Percentiles rank a stretch among this genome's conserved stretches.
Evolutionary conservation across 2,329 filamentous ascomycete species (phyloP).

Genomic region (Aspergillus calidoustus): DNA sequence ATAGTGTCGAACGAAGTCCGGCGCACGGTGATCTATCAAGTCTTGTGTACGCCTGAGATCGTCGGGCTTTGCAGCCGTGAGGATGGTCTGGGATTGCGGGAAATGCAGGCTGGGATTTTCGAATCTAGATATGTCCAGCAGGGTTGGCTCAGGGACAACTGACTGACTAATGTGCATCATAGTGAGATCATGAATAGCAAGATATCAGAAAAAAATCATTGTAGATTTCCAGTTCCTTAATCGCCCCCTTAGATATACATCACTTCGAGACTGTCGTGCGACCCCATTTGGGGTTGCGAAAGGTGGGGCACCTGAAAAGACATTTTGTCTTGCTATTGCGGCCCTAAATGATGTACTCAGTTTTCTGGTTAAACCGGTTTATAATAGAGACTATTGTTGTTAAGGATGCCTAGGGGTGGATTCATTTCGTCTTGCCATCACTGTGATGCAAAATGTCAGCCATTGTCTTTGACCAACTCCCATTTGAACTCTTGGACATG

Average conservation of each 20-base stretch:
- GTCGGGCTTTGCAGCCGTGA: not conserved
- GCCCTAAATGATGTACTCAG: not conserved
- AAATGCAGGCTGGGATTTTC: conserved; percentile 4
- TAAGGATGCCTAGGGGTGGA: not conserved
- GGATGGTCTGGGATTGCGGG: conserved; percentile 1
- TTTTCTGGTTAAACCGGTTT: not conserved
- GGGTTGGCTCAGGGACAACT: not conserved
- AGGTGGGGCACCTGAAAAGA: not conserved
- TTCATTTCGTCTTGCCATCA: not conserved
- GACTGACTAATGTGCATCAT: not conserved
- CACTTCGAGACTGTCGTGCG: not conserved
- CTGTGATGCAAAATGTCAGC: not conserved
- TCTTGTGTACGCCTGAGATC: not conserved
- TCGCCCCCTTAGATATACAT: not conserved
- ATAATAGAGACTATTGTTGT: not conserved
- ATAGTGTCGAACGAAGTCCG: not conserved
- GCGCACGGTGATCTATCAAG: not conserved
- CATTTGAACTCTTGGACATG: not conserved
- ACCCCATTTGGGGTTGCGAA: not conserved
- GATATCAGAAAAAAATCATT: not conserved
- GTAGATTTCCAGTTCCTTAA: not conserved
- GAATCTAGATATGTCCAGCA: conserved; percentile 6
- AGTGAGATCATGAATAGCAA: not conserved
- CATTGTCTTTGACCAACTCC: not conserved
- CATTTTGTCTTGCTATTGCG: not conserved